Base-by-base conservation (phyloP, 1,284 basidiomycete species). In the Vanrija pseudolonga region DNA sequence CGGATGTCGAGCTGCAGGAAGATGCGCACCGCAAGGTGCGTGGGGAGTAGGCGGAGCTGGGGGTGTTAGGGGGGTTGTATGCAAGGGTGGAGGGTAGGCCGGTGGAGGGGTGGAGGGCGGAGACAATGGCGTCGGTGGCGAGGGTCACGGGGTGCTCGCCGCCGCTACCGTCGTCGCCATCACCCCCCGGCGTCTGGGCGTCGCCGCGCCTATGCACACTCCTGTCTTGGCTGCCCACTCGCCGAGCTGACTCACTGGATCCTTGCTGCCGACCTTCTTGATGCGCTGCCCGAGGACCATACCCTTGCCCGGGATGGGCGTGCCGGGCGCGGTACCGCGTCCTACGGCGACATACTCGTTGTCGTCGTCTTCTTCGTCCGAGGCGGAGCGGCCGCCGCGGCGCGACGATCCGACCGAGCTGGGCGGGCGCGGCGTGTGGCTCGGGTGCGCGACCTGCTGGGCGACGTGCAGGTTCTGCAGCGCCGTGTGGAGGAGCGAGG, bases 1-100 rank as follows among this genome's bases (percentile, higher is more conserved):
- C 75, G 76, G 39, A 88, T 77, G n/a, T 82, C 74, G 4, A 95
- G 78, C 53, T 76, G 74, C 3, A 82, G 73, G 68, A 94, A 92
- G 53, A 93, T 83, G 23, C 82, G 78, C 63, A 92, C 89, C 0
- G 85, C 84, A 26, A 48, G 3, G 37, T 18, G 4, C 47, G 32
- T 8, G 36, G 44, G 28, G 52, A 44, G 44, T 54, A 53, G 37
- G 45, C 39, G 19, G 48, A 45, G 50, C 41, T 76, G 52, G 15
- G 14, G 22, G 15, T 26, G 45, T 57, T 43, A 62, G 59, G 26
- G 26, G 26, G 26, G 26, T 26, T 26, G 26, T 26, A n/a, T n/a
- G n/a, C 37, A 14, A 14, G 40, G 2, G 3, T 23, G 12, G 24
- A 9, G 24, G 24, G 24, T 4, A 5, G 12, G 39, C 7, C 11